Base-by-base conservation (phyloP, 2,329 filamentous ascomycete genomes). In the Colletotrichum tropicale region DNA sequence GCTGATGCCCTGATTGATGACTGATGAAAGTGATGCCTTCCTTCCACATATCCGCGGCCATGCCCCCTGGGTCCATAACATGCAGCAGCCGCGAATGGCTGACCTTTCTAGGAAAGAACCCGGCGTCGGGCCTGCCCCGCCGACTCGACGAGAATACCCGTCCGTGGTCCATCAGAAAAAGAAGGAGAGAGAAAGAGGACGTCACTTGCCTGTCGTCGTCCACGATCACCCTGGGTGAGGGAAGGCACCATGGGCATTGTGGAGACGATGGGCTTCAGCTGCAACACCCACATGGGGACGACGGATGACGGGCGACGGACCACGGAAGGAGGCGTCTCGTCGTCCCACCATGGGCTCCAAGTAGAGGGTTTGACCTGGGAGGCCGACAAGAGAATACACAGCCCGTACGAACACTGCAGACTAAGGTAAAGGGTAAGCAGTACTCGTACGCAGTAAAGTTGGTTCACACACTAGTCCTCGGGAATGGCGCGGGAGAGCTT, bases 291-390 rank as follows among this genome's bases (percentile, higher is more conserved):
- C 61, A 71, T 48, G 65, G 56, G 32, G 52, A 72, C 64, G 64
- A 34, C 36, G 70, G 52, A 67, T 67, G 70, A 48, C 64, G 34
- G 55, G 30, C 60, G 64, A 66, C 70, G 52, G 70, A 21, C 66
- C 66, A 64, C 56, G 71, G 71, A 73, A 70, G 48, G 67, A 70
- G 71, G 60, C 48, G 60, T 66, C 67, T 74, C 34, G 71, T 71
- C 71, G 67, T 74, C 71, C 71, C 71, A 74, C 71, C 48, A 65
- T 56, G 56, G 60, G 28, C 61, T 18, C 61, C 61, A 73, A 34
- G 36, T 30, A 52, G 30, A 71, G 48, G 60, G 71, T 60, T 70
- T 60, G 68, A 43, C 68, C 66, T 15, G 66, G 58, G 38, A 66
- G 34, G 43, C 34, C 32, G n/a, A 48, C 18, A n/a, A n/a, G 38